phyloP scores from a whole-genome alignment of 495 filamentous ascomycete genomes.

The Clohesyomyces aquaticus region DNA sequence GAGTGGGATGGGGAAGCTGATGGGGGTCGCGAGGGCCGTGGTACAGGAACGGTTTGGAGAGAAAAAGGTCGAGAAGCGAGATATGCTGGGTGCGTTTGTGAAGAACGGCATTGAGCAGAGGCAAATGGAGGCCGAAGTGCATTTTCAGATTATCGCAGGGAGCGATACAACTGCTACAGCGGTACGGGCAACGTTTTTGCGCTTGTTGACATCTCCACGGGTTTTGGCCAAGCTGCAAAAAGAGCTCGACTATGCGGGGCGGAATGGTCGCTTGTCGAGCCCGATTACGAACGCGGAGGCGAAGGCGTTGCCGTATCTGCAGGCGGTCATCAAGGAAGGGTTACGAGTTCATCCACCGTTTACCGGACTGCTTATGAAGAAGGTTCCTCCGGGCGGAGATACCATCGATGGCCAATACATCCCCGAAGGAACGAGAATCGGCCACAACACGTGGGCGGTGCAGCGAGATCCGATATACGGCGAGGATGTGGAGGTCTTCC shows the following conservation, averaged over 20 bases:
- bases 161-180: slow-evolving; percentile 15
- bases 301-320: slow-evolving; percentile 25
- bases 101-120: slow-evolving; percentile 43
- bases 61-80: slow-evolving; percentile 29
- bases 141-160: slow-evolving; percentile 20
- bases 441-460: not conserved
- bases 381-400: slow-evolving; percentile 24
- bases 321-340: slow-evolving; percentile 32
- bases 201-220: slow-evolving; percentile 5
- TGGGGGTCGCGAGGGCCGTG: slow-evolving; percentile 42
- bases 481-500: slow-evolving; percentile 23
- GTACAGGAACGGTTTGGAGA: slow-evolving; percentile 46
- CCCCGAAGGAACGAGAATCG: slow-evolving; percentile 25
- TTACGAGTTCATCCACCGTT: slow-evolving; percentile 27
- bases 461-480: slow-evolving; percentile 16
- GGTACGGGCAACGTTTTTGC: slow-evolving; percentile 5
- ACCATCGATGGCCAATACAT: slow-evolving; percentile 20
- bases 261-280: slow-evolving; percentile 18
- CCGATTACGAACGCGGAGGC: slow-evolving; percentile 23
- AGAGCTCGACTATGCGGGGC: slow-evolving; percentile 21
- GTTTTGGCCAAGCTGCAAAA: slow-evolving; percentile 18
- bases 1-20: slow-evolving; percentile 35
- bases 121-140: slow-evolving; percentile 28
- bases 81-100: slow-evolving; percentile 48
- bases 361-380: slow-evolving; percentile 1